A percentile compares a stretch with the other conserved stretches of the same genome.
phyloP scores from a whole-genome alignment of 176 grass and related monocot species.

The Paspalum notatum region DNA sequence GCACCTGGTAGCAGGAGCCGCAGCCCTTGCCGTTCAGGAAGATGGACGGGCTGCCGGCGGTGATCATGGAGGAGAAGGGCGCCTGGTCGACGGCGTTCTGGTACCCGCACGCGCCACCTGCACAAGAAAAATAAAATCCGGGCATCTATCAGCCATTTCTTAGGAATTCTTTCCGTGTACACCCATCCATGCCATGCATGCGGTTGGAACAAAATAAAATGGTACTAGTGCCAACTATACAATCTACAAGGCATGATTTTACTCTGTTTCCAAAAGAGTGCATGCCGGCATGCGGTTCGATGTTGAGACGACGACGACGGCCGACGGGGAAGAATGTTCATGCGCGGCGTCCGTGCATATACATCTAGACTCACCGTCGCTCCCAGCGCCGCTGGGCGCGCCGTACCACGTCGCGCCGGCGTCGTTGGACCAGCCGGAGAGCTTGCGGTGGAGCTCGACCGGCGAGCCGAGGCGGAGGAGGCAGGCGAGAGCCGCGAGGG shows the following conservation, averaged over 20 bases:
- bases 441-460: constrained; percentile 60
- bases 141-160: background rate
- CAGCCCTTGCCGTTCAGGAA: constrained; percentile 71
- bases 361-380: constrained; percentile 44
- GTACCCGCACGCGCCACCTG: constrained; percentile 82
- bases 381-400: constrained; percentile 54
- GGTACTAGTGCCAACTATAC: too few species aligned
- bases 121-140: background rate
- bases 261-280: too few species aligned
- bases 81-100: constrained; percentile 56
- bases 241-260: too few species aligned
- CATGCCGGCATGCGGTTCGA: too few species aligned
- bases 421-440: constrained; percentile 47
- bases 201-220: too few species aligned
- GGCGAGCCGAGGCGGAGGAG: constrained; percentile 33
- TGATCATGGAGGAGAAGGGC: constrained; percentile 74
- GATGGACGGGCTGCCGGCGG: constrained; percentile 76
- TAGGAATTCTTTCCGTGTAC: background rate
- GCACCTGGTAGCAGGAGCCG: constrained; percentile 79
- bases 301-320: too few species aligned
- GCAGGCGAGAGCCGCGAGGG: constrained; percentile 32
- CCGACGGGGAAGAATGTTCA: too few species aligned
- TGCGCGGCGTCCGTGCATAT: background rate
- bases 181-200: too few species aligned
- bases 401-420: constrained; percentile 90